phyloP scores from a whole-genome alignment of 345 rosid genomes.

The Linum tenue region DNA sequence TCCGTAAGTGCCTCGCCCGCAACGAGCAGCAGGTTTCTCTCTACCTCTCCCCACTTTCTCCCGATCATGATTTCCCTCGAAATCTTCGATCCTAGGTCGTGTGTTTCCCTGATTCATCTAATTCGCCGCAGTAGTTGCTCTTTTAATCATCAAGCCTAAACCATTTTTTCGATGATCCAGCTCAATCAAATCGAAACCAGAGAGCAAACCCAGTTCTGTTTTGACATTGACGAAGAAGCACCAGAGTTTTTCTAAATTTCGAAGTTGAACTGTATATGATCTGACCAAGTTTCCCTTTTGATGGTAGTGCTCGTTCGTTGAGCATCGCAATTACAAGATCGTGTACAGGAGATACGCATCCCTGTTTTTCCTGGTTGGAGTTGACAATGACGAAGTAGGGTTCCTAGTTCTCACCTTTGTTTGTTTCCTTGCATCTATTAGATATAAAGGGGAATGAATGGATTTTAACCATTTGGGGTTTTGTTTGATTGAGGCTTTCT shows the following conservation, averaged over 20 bases:
- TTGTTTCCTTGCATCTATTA: background rate
- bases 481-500: background rate
- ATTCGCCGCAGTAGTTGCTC: background rate
- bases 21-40: conserved; percentile 69
- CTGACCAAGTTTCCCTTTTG: background rate
- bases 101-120: background rate
- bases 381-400: conserved; percentile 87
- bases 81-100: background rate
- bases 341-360: conserved; percentile 94
- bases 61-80: background rate
- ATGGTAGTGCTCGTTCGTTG: conserved; percentile 89
- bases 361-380: conserved; percentile 90
- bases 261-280: too few relatives aligned
- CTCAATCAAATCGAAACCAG: background rate
- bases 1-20: conserved; percentile 99
- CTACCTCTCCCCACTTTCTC: background rate
- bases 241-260: too few relatives aligned
- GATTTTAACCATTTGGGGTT: too few relatives aligned
- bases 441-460: too few relatives aligned
- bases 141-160: too few relatives aligned
- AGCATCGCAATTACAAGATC: conserved; percentile 95
- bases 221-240: too few relatives aligned
- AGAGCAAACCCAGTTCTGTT: background rate
- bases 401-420: background rate
- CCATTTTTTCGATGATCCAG: background rate